Conservation (phyloP, 805 yeast species). For the Metschnikowia kofuensis region DNA sequence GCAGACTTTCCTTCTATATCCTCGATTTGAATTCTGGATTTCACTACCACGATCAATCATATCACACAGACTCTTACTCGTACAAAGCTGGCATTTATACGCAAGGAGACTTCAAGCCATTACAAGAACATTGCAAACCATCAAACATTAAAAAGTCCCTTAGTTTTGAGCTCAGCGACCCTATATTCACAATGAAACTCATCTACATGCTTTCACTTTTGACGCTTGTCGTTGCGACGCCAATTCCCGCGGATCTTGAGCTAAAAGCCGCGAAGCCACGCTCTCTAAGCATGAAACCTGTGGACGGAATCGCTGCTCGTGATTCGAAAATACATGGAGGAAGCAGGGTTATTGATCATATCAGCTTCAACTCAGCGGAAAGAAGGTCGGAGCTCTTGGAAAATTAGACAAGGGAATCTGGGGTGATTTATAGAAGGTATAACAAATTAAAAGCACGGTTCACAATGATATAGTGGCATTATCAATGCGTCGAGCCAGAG, state of each 20-base stretch:
- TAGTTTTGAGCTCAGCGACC: background rate
- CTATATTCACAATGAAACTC: conserved; percentile 8
- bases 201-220: conserved; percentile 1
- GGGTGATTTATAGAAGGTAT: background rate
- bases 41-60: too few species aligned
- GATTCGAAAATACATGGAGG: background rate
- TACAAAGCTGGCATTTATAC: background rate
- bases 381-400: conserved; percentile 3
- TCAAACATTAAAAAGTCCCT: too few species aligned
- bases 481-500: too few species aligned
- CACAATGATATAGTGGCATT: too few species aligned
- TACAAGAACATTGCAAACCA: too few species aligned
- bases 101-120: background rate
- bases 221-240: conserved; percentile 21
- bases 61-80: background rate
- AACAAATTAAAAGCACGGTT: background rate
- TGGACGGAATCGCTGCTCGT: background rate
- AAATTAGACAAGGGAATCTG: background rate
- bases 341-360: conserved; percentile 1
- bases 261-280: conserved; percentile 20
- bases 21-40: too few species aligned
- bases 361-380: conserved; percentile 4
- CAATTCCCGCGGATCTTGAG: conserved; percentile 29
- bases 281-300: conserved; percentile 13
- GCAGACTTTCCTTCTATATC: too few species aligned